phyloP scores from a whole-genome alignment of 805 yeast species.

The Candida cerambycidarum region DNA sequence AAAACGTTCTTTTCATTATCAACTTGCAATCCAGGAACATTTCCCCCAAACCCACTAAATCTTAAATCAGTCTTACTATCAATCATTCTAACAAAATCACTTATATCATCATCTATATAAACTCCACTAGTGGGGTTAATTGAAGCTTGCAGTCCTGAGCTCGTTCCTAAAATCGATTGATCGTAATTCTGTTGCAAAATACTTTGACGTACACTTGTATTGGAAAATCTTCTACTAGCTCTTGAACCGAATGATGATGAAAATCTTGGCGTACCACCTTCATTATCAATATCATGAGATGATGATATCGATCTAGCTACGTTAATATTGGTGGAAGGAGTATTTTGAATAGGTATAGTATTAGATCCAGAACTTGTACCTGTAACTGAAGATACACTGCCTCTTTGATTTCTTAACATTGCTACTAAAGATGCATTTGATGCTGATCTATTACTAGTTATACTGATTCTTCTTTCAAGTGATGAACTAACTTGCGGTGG shows the following conservation, averaged over 20 bases:
- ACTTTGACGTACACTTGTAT: constrained; percentile 30
- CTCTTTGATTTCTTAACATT: constrained; percentile 48
- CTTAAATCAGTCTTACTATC: constrained; percentile 61
- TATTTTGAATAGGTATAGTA: constrained; percentile 15
- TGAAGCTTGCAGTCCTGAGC: constrained; percentile 37
- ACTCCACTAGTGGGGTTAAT: constrained; percentile 42
- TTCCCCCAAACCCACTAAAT: constrained; percentile 15
- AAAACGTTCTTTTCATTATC: constrained; percentile 43
- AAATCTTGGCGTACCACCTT: constrained; percentile 53
- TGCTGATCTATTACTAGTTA: constrained; percentile 47
- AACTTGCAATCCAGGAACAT: constrained; percentile 1
- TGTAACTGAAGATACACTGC: constrained; percentile 42
- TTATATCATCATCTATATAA: constrained; percentile 56
- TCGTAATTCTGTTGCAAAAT: constrained; percentile 22
- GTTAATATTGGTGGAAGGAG: constrained; percentile 13
- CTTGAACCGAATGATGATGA: constrained; percentile 75
- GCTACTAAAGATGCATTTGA: constrained; percentile 58
- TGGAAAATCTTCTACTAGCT: constrained; percentile 48
- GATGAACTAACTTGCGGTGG: constrained; percentile 29
- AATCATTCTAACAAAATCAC: constrained; percentile 69
- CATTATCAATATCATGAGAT: constrained; percentile 36
- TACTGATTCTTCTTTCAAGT: constrained; percentile 39
- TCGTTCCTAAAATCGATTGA: constrained; percentile 29
- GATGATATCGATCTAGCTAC: constrained; percentile 40
- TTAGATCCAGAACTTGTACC: constrained; percentile 11